Evolutionary conservation across 1,284 basidiomycete genomes (phyloP).

Genomic region (Xerocomus nothofagi): DNA sequence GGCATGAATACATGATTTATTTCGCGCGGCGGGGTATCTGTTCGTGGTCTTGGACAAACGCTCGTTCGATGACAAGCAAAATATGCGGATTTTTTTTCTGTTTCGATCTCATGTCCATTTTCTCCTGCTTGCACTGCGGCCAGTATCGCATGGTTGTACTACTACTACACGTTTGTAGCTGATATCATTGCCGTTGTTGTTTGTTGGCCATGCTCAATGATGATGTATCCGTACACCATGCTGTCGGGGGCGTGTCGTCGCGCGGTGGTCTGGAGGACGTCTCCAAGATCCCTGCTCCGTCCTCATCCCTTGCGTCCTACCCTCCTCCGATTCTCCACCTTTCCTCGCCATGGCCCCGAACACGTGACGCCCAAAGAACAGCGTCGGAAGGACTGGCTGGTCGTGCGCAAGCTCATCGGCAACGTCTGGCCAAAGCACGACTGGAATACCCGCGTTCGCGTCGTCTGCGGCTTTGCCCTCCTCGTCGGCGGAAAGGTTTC

Average conservation of each 20-base stretch:
- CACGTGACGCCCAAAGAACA: conserved; percentile 46
- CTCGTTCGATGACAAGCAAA: not conserved
- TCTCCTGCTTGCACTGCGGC: conserved; percentile 8
- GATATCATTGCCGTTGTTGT: conserved; percentile 2
- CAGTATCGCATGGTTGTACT: conserved; percentile 26
- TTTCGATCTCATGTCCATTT: conserved; percentile 10
- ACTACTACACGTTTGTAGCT: conserved; percentile 20
- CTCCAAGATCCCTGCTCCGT: conserved; percentile 4
- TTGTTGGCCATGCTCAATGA: not conserved
- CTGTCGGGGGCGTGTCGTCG: conserved; percentile 21
- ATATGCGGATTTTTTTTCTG: conserved; percentile 12
- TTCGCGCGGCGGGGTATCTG: not conserved
- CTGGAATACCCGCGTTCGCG: conserved; percentile 74
- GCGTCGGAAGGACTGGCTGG: conserved; percentile 66
- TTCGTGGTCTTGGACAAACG: not conserved
- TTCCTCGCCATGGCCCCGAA: conserved; percentile 14
- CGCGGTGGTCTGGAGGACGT: conserved; percentile 7
- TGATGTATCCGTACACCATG: conserved; percentile 19
- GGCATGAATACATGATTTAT: conserved; percentile 22
- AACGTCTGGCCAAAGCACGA: conserved; percentile 79
- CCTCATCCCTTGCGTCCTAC: conserved; percentile 3
- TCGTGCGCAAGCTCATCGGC: conserved; percentile 59
- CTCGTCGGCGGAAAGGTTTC: conserved; percentile 85
- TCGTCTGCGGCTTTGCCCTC: conserved; percentile 80
- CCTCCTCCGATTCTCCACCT: conserved; percentile 14